Conservation (phyloP, 2,329 filamentous ascomycete genomes). For the Colletotrichum camelliae region DNA sequence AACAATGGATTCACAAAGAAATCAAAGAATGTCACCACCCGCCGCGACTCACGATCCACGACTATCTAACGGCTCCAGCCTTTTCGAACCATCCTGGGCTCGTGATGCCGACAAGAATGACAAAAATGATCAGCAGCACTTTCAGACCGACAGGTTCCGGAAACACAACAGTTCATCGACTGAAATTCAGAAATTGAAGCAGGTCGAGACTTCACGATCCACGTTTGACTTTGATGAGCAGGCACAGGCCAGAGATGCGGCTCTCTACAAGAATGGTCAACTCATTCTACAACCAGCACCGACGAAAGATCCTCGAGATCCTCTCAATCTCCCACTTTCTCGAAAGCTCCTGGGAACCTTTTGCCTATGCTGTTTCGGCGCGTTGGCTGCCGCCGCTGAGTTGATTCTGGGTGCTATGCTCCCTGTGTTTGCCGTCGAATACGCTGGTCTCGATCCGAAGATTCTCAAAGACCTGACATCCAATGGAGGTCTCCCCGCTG, state of each 20-base stretch:
- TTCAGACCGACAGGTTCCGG: neutral
- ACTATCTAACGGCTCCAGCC: neutral
- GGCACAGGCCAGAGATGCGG: neutral
- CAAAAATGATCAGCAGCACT: neutral
- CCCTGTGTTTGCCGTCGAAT: conserved; percentile 39
- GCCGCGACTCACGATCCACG: neutral
- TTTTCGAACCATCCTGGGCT: neutral
- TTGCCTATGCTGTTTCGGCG: conserved; percentile 26
- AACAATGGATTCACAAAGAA: neutral
- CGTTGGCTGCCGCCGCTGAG: conserved; percentile 29
- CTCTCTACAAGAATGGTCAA: conserved; percentile 1
- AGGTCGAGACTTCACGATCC: neutral
- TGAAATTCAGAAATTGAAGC: neutral
- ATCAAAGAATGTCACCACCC: neutral
- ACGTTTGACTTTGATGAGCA: neutral
- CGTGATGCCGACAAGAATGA: neutral
- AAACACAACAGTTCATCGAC: neutral
- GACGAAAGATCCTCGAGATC: conserved; percentile 3
- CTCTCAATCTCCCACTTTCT: neutral
- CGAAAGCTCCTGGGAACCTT: neutral
- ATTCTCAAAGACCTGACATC: conserved; percentile 25
- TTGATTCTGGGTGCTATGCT: conserved; percentile 32
- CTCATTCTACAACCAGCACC: conserved; percentile 7
- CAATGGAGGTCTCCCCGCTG: conserved; percentile 23
- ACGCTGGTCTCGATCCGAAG: conserved; percentile 33